phyloP scores from a whole-genome alignment of 2,329 filamentous ascomycete genomes.

The Remersonia thermophila region DNA sequence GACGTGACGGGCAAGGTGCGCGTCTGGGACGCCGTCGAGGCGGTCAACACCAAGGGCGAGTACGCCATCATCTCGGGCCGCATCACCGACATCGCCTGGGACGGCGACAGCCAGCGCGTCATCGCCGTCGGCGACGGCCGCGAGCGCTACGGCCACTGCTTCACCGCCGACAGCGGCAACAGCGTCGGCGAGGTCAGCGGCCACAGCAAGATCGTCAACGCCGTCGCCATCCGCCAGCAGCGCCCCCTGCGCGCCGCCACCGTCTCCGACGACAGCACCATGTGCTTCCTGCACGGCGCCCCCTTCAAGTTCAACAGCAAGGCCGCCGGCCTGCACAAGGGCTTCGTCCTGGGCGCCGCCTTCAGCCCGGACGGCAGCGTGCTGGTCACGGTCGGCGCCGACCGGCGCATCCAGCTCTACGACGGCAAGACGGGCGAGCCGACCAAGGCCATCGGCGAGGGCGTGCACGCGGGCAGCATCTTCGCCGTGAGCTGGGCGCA shows the following conservation, averaged over 20 bases:
- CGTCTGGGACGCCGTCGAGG: conserved; percentile 86
- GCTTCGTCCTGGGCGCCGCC: conserved; percentile 76
- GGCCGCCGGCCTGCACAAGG: conserved; percentile 64
- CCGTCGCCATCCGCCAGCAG: conserved; percentile 78
- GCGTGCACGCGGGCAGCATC: conserved; percentile 84
- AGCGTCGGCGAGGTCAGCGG: conserved; percentile 88
- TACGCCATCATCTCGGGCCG: conserved; percentile 89
- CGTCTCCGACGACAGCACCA: conserved; percentile 74
- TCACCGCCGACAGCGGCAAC: conserved; percentile 92
- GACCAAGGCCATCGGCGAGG: conserved; percentile 63
- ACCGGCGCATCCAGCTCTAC: conserved; percentile 85
- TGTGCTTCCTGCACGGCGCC: conserved; percentile 86
- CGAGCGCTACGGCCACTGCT: conserved; percentile 85
- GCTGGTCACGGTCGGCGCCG: conserved; percentile 83
- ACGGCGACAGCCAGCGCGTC: conserved; percentile 89
- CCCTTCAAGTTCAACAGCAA: conserved; percentile 96
- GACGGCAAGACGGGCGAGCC: conserved; percentile 91
- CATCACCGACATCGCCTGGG: conserved; percentile 95
- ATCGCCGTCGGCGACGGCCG: conserved; percentile 94
- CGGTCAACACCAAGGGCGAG: conserved; percentile 77
- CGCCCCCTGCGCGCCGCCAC: conserved; percentile 85
- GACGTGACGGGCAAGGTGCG: conserved; percentile 74
- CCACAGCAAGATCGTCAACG: conserved; percentile 82
- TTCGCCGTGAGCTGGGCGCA: conserved; percentile 83
- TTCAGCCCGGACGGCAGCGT: conserved; percentile 80